A percentile compares a stretch with the other conserved stretches of the same genome.
These are phyloP conservation scores for Nakazawaea peltata DNA, from an alignment of 805 yeast species.

Conservation along the genomic window DNA sequence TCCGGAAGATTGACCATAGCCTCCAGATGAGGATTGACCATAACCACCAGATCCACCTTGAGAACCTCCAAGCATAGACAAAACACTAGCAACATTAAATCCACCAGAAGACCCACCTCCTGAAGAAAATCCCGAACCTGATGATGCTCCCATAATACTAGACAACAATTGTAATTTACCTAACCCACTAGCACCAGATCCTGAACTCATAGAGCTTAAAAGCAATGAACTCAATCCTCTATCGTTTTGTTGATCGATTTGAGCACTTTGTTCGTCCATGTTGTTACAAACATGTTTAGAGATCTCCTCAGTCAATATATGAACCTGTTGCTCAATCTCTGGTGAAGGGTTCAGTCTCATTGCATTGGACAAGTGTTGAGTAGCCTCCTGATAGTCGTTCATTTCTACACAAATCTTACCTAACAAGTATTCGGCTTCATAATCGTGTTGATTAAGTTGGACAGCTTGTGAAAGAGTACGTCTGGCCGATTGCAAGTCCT, in stretches of 20 bases:
- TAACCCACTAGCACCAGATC: background rate
- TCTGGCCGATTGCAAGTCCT: background rate
- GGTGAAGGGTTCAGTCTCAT: conserved; percentile 4
- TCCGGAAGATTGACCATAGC: background rate
- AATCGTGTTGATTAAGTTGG: background rate
- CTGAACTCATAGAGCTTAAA: conserved; percentile 3
- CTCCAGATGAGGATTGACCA: background rate
- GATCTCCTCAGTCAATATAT: conserved; percentile 3
- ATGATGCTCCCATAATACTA: background rate
- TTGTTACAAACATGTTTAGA: conserved; percentile 1
- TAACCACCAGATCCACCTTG: background rate
- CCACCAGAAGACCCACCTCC: conserved; percentile 2
- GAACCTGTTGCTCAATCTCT: background rate
- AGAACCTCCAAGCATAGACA: conserved; percentile 1
- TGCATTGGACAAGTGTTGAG: conserved; percentile 1
- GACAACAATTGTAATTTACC: conserved; percentile 6
- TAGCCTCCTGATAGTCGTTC: background rate
- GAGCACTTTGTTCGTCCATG: conserved; percentile 6
- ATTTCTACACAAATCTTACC: conserved; percentile 5
- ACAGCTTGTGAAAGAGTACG: background rate
- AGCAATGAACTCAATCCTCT: conserved; percentile 4
- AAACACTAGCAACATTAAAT: conserved; percentile 5
- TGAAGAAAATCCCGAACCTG: background rate
- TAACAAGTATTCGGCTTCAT: conserved; percentile 3
- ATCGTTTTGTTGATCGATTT: conserved; percentile 3